These are phyloP conservation scores for Leccinum imitatum DNA, from an alignment of 768 basidiomycete species.

Conservation along the genomic window DNA sequence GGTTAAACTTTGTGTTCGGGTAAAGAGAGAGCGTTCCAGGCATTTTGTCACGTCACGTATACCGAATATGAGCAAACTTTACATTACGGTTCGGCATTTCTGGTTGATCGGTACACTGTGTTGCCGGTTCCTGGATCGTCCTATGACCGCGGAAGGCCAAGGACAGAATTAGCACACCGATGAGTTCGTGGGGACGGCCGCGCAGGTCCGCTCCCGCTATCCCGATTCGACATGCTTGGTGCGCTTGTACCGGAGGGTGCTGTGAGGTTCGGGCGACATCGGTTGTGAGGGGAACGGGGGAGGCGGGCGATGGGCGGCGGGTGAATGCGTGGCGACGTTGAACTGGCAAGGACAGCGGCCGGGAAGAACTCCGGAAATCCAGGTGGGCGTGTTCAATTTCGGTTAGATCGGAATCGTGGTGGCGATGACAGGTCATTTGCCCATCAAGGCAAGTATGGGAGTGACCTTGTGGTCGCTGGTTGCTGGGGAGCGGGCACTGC, in stretches of 20 bases:
- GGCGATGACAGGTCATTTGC: slow-evolving; percentile 21
- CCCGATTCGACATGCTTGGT: neutral
- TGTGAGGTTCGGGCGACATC: neutral
- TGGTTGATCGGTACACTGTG: slow-evolving; percentile 21
- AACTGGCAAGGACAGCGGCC: slow-evolving; percentile 1
- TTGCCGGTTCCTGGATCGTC: slow-evolving; percentile 31
- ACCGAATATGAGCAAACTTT: slow-evolving; percentile 20
- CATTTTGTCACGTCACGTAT: slow-evolving; percentile 22
- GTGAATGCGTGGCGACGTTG: neutral
- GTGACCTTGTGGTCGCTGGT: slow-evolving; percentile 1
- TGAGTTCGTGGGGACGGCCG: neutral
- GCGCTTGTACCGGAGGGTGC: neutral
- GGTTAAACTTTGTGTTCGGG: slow-evolving; percentile 10
- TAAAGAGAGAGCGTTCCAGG: slow-evolving; percentile 3
- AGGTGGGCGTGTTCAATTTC: slow-evolving; percentile 26
- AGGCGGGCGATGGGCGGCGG: neutral
- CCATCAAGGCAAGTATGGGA: slow-evolving; percentile 11
- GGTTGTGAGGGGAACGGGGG: neutral
- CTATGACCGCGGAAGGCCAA: slow-evolving; percentile 30
- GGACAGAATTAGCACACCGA: slow-evolving; percentile 9
- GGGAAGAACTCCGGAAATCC: slow-evolving; percentile 11
- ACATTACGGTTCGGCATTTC: slow-evolving; percentile 21
- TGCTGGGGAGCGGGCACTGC: neutral
- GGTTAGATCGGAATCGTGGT: slow-evolving; percentile 31
- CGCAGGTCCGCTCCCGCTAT: neutral